Evolutionary conservation across 768 basidiomycete genomes (phyloP).

Genomic region (Steccherinum ochraceum): DNA sequence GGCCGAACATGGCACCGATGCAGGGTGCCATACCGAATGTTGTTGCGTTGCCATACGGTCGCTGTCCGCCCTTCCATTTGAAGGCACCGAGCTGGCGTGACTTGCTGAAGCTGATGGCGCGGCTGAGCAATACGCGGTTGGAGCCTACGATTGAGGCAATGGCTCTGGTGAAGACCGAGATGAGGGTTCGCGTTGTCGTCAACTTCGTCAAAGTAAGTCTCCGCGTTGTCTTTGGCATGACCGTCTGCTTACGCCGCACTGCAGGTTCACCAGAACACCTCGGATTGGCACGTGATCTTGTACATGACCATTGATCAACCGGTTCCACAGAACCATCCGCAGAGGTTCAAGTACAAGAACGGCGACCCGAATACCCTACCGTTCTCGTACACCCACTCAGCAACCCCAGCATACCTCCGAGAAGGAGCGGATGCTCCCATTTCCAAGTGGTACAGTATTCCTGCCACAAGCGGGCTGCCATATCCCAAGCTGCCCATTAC

Average conservation of each 20-base stretch:
- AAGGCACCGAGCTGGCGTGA: constrained; percentile 72
- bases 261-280: constrained; percentile 52
- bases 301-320: constrained; percentile 76
- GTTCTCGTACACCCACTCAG: constrained; percentile 61
- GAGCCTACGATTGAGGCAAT: constrained; percentile 68
- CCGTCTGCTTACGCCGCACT: not conserved
- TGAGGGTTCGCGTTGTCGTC: constrained; percentile 65
- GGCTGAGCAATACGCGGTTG: constrained; percentile 60
- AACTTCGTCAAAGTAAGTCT: constrained; percentile 69
- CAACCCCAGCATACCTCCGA: constrained; percentile 54
- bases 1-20: constrained; percentile 40
- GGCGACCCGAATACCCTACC: constrained; percentile 63
- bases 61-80: constrained; percentile 61
- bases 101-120: constrained; percentile 68
- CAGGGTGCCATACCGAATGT: constrained; percentile 57
- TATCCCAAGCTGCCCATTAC: constrained; percentile 68
- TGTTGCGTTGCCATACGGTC: constrained; percentile 67
- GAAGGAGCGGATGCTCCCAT: constrained; percentile 56
- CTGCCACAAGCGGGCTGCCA: constrained; percentile 50
- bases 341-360: constrained; percentile 42
- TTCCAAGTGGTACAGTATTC: constrained; percentile 69
- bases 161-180: constrained; percentile 45
- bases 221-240: constrained; percentile 2
- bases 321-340: constrained; percentile 38
- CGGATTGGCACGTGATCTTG: constrained; percentile 67